phyloP scores from a whole-genome alignment of 495 filamentous ascomycete genomes.

The Hypoxylon fragiforme region DNA sequence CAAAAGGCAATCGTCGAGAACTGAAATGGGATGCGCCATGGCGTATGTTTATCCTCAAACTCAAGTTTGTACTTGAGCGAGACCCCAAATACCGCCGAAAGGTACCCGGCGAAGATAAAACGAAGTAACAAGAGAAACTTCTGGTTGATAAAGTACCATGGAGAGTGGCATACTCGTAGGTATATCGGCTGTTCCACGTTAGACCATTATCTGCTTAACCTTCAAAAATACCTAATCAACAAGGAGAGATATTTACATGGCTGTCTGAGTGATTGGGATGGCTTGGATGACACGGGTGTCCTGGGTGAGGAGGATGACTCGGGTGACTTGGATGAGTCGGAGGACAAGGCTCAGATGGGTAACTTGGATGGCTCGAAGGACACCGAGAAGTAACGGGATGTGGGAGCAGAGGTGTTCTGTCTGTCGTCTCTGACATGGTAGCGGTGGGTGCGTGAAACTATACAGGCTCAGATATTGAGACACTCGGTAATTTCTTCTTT shows the following conservation, averaged over 20 bases:
- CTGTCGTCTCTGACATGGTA: constrained; percentile 32
- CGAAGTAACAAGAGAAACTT: constrained; percentile 45
- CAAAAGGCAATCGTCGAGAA: constrained; percentile 50
- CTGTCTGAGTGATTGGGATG: constrained; percentile 34
- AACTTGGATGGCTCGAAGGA: constrained; percentile 1
- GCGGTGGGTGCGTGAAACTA: not conserved
- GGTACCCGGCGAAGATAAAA: constrained; percentile 45
- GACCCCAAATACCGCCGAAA: constrained; percentile 43
- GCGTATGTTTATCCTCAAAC: constrained; percentile 33
- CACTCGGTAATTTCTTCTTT: not conserved
- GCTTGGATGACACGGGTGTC: not conserved
- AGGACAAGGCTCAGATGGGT: too few species aligned
- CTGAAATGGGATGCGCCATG: constrained; percentile 50
- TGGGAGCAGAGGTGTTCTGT: constrained; percentile 46
- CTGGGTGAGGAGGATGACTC: not conserved
- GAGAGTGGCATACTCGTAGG: constrained; percentile 55
- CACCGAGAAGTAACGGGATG: constrained; percentile 28
- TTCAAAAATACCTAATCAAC: not conserved
- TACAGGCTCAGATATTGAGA: constrained; percentile 1
- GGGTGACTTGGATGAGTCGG: not conserved
- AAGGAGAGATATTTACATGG: constrained; percentile 37
- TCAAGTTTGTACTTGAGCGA: constrained; percentile 49
- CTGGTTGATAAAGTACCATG: constrained; percentile 51
- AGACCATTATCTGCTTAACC: constrained; percentile 12
- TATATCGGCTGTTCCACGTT: constrained; percentile 47